Evolutionary conservation across 2,329 filamentous ascomycete species (phyloP).

Genomic region (Incumbomyces delicatus): DNA sequence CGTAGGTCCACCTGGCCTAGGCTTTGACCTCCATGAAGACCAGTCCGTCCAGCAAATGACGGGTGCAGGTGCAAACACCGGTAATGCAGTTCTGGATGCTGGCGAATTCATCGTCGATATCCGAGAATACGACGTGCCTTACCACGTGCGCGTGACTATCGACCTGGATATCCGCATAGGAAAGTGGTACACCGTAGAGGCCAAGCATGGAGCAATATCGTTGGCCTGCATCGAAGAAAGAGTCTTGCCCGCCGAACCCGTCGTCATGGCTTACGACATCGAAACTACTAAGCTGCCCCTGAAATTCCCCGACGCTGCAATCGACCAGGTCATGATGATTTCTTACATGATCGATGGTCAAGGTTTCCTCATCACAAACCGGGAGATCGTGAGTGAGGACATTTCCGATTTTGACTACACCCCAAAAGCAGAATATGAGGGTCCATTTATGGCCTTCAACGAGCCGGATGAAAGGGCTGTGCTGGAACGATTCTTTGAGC

Average conservation of each 20-base stretch:
- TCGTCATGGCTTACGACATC: constrained; percentile 99
- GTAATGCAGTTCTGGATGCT: constrained; percentile 71
- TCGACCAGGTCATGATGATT: constrained; percentile 99
- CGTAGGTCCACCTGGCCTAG: constrained; percentile 69
- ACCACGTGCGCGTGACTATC: constrained; percentile 97
- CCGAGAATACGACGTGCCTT: constrained; percentile 97
- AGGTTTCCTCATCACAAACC: constrained; percentile 94
- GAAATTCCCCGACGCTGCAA: constrained; percentile 89
- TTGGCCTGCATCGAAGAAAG: constrained; percentile 78
- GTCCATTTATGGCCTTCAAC: constrained; percentile 96
- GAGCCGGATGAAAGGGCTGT: constrained; percentile 84
- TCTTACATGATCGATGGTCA: constrained; percentile 99
- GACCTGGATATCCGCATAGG: constrained; percentile 93
- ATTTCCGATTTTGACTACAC: constrained; percentile 98
- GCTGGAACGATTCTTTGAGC: constrained; percentile 85
- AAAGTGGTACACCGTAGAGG: constrained; percentile 94
- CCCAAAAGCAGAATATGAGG: constrained; percentile 89
- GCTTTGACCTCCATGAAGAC: constrained; percentile 92
- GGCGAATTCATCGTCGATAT: constrained; percentile 98
- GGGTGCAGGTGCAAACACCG: constrained; percentile 40
- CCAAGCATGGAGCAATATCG: constrained; percentile 81
- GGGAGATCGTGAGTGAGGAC: constrained; percentile 94
- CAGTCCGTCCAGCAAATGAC: constrained; percentile 70
- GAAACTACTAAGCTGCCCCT: constrained; percentile 92
- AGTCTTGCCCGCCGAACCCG: constrained; percentile 81